phyloP scores from a whole-genome alignment of 148 eudicot species.

The Euryodendron excelsum region DNA sequence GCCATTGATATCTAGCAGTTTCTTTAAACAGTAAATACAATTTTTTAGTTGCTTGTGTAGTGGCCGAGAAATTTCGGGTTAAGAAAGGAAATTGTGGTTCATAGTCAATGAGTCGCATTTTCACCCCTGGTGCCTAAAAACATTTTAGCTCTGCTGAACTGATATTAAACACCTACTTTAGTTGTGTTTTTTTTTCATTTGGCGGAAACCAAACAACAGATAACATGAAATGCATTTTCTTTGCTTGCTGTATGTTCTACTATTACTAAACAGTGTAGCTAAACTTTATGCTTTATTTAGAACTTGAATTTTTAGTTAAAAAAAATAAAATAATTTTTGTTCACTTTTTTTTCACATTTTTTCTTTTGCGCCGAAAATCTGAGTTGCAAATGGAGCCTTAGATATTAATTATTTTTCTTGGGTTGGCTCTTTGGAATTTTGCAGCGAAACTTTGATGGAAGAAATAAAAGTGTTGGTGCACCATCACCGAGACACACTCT shows the following conservation, averaged over 20 bases:
- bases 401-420: neutral
- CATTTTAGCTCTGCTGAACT: neutral
- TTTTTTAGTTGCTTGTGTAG: neutral
- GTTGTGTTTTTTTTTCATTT: neutral
- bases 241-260: neutral
- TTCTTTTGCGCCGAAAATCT: no score
- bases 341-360: no score
- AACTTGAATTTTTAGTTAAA: no score
- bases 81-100: neutral
- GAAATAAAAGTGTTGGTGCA: constrained; percentile 76
- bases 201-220: neutral
- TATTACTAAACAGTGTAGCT: neutral
- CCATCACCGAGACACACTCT: constrained; percentile 73
- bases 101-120: neutral
- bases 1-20: neutral
- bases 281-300: no score
- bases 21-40: neutral
- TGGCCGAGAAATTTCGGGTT: neutral
- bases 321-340: no score
- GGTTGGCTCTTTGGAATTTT: constrained; percentile 14
- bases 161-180: neutral
- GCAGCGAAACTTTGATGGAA: constrained; percentile 69
- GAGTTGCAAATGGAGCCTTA: no score
- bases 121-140: no score
- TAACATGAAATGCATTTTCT: neutral